Evolutionary conservation across 169 alveolate genomes (phyloP), one percentile per base, ranked within the genome.

Genomic region (Plasmodium vinckei): DNA sequence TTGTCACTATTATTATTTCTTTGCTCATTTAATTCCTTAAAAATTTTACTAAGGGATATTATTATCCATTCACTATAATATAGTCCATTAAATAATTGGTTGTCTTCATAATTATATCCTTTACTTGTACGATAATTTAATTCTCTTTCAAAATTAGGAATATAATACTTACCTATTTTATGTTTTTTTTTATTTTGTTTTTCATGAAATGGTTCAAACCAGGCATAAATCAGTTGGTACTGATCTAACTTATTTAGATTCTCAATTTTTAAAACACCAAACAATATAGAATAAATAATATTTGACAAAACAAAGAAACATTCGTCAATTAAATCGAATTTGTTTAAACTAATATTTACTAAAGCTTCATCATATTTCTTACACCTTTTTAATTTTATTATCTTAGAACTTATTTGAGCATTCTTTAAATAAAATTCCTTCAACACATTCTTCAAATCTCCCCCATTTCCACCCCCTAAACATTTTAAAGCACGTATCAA

Each of bases 31-130:
- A 33, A 33, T 33, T 33, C 7, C 7, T 33, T 33, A 9, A 67
- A 51, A 27, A 71, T 47, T 82, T 33, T 82, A 27, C 68, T 82
- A 67, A 65, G 39, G 9, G 46, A 44, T 5, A 53, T n/a, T 54
- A 67, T 82, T 44, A 82, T 64, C 88, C 90, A 82, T 60, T 82
- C 79, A 23, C 90, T 67, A 2, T 53, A 57, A 23, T 82, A 82
- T 25, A 67, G 2, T 7, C 82, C 79, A 27, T 23, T n/a, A 23
- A 47, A 82, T 6, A 56, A 23, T 23, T n/a, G 3, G 1, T 9
- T 21, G 7, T 33, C 7, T 33, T 33, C 42, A 33, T 33, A 33
- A 27, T 27, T 27, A 27, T 27, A 27, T 42, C n/a, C 27, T 27
- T n/a, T 65, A n/a, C 47, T 25, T n/a, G 47, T 39, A 27, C 51